These are phyloP conservation scores for Botrytis pseudocinerea DNA, from an alignment of 2,329 filamentous ascomycete species.

Conservation along the genomic window DNA sequence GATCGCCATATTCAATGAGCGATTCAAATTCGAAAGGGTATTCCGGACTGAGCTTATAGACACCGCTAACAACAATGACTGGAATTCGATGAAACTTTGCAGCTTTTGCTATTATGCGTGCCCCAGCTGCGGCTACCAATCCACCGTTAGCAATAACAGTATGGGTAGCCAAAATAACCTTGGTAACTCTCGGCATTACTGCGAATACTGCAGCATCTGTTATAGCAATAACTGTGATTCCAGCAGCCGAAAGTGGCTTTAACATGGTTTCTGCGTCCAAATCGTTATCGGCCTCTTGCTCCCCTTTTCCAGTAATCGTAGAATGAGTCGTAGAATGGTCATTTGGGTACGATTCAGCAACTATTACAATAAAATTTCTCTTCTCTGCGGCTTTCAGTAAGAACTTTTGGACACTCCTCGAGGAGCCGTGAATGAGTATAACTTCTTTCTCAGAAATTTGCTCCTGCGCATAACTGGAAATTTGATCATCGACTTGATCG, in stretches of 20 bases:
- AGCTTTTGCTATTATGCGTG: slow-evolving; percentile 77
- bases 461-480: slow-evolving; percentile 82
- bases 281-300: slow-evolving; percentile 46
- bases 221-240: slow-evolving; percentile 80
- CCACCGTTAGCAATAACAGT: slow-evolving; percentile 87
- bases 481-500: slow-evolving; percentile 88
- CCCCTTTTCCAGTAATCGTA: slow-evolving; percentile 57
- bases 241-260: slow-evolving; percentile 75
- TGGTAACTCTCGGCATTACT: slow-evolving; percentile 93
- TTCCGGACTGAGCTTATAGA: slow-evolving; percentile 92
- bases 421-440: slow-evolving; percentile 85
- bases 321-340: slow-evolving; percentile 64
- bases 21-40: slow-evolving; percentile 81
- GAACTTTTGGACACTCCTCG: slow-evolving; percentile 84
- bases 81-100: slow-evolving; percentile 80
- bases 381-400: slow-evolving; percentile 84
- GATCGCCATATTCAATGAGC: slow-evolving; percentile 83
- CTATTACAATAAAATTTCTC: slow-evolving; percentile 87
- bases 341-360: slow-evolving; percentile 73
- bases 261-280: slow-evolving; percentile 57
- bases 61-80: slow-evolving; percentile 84
- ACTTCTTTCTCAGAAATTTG: slow-evolving; percentile 93
- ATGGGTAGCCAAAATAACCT: slow-evolving; percentile 87
- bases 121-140: slow-evolving; percentile 81
- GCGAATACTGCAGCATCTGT: slow-evolving; percentile 85